phyloP scores from a whole-genome alignment of 2,329 filamentous ascomycete genomes.

The Neofusicoccum laricinum region DNA sequence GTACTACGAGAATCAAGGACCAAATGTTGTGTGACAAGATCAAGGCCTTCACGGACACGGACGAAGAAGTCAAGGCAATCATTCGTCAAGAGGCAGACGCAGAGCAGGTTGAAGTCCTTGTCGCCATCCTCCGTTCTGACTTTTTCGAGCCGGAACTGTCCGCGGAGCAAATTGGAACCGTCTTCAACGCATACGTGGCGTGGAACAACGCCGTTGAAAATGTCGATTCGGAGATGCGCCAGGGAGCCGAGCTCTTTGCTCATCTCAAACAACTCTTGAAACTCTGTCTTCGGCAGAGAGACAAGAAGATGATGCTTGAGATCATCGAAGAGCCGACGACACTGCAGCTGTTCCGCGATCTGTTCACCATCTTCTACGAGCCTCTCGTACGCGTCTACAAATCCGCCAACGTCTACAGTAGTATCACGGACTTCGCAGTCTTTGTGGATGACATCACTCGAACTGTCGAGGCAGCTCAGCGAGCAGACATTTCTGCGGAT shows the following conservation, averaged over 20 bases:
- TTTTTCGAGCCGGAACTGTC: conserved; percentile 68
- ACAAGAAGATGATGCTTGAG: conserved; percentile 95
- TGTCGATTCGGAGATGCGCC: conserved; percentile 80
- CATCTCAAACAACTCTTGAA: conserved; percentile 94
- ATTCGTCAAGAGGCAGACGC: conserved; percentile 70
- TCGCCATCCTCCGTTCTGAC: conserved; percentile 79
- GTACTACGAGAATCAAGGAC: conserved; percentile 72
- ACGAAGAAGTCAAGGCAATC: conserved; percentile 69
- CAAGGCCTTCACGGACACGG: conserved; percentile 71
- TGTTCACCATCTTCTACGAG: conserved; percentile 99
- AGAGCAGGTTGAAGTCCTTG: conserved; percentile 80
- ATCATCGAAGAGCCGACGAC: conserved; percentile 98
- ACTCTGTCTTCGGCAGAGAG: conserved; percentile 82
- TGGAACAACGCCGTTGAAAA: conserved; percentile 96
- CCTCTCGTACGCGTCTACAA: conserved; percentile 97
- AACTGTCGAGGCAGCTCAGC: conserved; percentile 66
- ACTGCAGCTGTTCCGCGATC: conserved; percentile 87
- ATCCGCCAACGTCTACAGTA: conserved; percentile 96
- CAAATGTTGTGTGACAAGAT: conserved; percentile 76
- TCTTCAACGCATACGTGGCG: conserved; percentile 93
- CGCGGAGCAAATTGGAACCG: conserved; percentile 71
- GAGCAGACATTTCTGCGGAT: conserved; percentile 83
- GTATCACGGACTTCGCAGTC: conserved; percentile 90
- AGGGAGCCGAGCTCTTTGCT: conserved; percentile 88
- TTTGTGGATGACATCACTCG: conserved; percentile 92